Conservation (phyloP, 148 eudicot species). For the Spergularia marina region DNA sequence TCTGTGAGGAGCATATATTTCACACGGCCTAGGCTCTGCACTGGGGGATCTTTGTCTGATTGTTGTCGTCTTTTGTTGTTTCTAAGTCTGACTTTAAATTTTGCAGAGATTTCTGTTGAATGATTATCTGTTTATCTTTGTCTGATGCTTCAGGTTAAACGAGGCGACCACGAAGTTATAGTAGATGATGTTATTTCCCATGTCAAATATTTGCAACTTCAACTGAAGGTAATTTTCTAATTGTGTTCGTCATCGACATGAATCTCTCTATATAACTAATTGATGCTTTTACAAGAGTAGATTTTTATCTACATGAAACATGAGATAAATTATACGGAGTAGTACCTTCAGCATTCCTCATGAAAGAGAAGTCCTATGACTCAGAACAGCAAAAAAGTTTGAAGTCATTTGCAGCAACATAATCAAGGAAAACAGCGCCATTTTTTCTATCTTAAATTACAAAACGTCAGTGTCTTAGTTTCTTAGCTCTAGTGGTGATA, state of each 20-base stretch:
- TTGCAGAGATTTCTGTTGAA: not conserved
- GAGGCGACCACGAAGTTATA: constrained; percentile 11
- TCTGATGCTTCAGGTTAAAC: constrained; percentile 17
- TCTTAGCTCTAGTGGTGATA: too few species aligned
- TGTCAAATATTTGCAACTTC: constrained; percentile 25
- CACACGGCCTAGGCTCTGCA: not conserved
- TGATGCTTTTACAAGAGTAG: too few species aligned
- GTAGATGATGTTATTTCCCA: constrained; percentile 15
- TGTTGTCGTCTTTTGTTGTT: not conserved
- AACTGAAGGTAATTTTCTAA: constrained; percentile 22
- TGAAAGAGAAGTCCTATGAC: too few species aligned
- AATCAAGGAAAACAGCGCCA: too few species aligned
- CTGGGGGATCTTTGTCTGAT: not conserved
- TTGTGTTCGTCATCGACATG: not conserved
- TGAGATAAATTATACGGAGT: not conserved
- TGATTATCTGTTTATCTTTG: not conserved
- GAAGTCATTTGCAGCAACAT: too few species aligned
- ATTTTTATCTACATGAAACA: not conserved
- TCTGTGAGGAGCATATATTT: not conserved
- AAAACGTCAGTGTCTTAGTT: too few species aligned
- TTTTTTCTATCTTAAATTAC: too few species aligned
- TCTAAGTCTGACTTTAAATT: not conserved
- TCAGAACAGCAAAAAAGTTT: too few species aligned
- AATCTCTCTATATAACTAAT: too few species aligned
- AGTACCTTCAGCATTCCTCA: not conserved